A percentile compares a stretch with the other conserved stretches of the same genome.
phyloP scores from a whole-genome alignment of 768 basidiomycete species.

The Rhizopogon sp. region DNA sequence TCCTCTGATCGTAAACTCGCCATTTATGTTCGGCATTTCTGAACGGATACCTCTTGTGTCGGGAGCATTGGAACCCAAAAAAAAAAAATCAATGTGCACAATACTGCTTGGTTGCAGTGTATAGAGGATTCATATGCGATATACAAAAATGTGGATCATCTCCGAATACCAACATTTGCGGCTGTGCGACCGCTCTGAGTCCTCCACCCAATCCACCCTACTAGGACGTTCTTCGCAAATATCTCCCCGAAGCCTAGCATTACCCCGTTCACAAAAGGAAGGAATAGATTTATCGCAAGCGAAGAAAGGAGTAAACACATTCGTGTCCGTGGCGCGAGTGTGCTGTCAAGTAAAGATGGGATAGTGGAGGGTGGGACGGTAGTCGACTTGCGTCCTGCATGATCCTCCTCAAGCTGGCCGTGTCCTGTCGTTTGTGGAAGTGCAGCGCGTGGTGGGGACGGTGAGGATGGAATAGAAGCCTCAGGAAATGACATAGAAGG shows the following conservation, averaged over 20 bases:
- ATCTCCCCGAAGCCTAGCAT: constrained; percentile 98
- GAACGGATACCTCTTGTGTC: no score
- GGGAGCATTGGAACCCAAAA: no score
- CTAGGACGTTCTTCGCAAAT: constrained; percentile 75
- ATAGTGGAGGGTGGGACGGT: constrained; percentile 43
- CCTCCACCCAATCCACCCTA: constrained; percentile 47
- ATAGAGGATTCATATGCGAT: no score
- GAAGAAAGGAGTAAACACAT: constrained; percentile 56
- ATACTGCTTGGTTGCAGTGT: no score
- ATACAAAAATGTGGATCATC: constrained; percentile 6
- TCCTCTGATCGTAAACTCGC: no score
- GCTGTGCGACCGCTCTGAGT: constrained; percentile 16
- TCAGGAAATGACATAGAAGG: constrained; percentile 80
- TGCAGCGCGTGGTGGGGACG: constrained; percentile 21
- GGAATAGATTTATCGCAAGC: constrained; percentile 75
- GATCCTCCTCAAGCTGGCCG: constrained; percentile 13
- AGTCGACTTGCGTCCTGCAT: constrained; percentile 21
- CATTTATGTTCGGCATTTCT: no score
- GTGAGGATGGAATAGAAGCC: constrained; percentile 48
- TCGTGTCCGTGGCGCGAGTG: constrained; percentile 50
- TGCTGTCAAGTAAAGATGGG: constrained; percentile 63
- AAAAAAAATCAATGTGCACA: no score
- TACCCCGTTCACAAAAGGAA: constrained; percentile 91
- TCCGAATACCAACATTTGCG: constrained; percentile 21
- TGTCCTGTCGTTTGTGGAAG: constrained; percentile 10